Evolutionary conservation across 2,329 filamentous ascomycete genomes (phyloP).

Genomic region (Hymenoscyphus fructigenus): DNA sequence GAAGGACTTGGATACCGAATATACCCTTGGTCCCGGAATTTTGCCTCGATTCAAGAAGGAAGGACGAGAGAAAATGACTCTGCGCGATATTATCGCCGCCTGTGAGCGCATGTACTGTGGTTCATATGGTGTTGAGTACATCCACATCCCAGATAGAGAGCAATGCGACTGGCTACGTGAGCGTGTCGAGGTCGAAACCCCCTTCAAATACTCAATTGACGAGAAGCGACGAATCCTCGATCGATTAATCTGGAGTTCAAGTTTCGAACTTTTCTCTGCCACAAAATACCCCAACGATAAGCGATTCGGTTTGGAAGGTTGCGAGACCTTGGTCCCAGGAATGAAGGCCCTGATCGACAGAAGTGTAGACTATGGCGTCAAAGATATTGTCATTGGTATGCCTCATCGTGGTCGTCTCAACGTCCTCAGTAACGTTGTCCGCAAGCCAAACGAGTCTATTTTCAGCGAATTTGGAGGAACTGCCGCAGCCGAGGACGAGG

Average conservation of each 20-base stretch:
- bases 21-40: conserved; percentile 89
- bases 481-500: conserved; percentile 85
- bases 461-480: conserved; percentile 97
- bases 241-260: conserved; percentile 97
- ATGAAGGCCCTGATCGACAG: conserved; percentile 99
- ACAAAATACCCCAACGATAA: conserved; percentile 99
- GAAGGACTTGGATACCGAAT: conserved; percentile 89
- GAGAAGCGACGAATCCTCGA: conserved; percentile 98
- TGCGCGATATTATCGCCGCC: conserved; percentile 87
- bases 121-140: conserved; percentile 97
- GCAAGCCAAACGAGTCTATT: conserved; percentile 99
- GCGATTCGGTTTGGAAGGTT: conserved; percentile 96
- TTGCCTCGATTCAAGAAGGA: conserved; percentile 90
- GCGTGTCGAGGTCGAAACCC: conserved; percentile 87
- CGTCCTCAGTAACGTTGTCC: conserved; percentile 95
- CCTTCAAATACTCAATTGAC: conserved; percentile 96
- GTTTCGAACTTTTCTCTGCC: conserved; percentile 91
- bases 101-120: conserved; percentile 97
- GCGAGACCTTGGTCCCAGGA: conserved; percentile 92
- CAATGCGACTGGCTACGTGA: conserved; percentile 98
- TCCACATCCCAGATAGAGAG: conserved; percentile 95
- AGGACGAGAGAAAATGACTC: conserved; percentile 89
- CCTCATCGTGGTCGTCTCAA: conserved; percentile 98
- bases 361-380: conserved; percentile 96
- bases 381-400: conserved; percentile 99